These are phyloP conservation scores for Kitagawia praeruptora DNA, from an alignment of 129 eudicot genomes.

Conservation along the genomic window DNA sequence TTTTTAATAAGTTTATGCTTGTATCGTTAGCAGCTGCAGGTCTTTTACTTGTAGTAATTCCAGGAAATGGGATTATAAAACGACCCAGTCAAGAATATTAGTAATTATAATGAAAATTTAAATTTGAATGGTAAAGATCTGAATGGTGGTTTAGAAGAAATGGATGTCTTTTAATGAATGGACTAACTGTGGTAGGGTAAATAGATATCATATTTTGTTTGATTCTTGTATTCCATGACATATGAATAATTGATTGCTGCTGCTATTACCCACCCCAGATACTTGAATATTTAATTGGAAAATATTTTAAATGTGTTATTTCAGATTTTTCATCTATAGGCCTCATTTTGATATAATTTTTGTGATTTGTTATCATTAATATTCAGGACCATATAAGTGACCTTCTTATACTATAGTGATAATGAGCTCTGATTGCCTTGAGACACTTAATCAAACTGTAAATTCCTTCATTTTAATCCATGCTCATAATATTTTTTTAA, in stretches of 20 bases:
- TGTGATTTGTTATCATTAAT: not conserved
- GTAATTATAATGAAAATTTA: not conserved
- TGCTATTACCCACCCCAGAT: not conserved
- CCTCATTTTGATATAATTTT: no score
- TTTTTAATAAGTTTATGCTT: no score
- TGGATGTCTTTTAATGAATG: not conserved
- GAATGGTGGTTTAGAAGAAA: not conserved
- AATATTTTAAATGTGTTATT: not conserved
- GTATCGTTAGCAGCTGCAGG: no score
- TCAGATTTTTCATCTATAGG: not conserved
- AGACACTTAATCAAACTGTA: not conserved
- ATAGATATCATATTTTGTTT: not conserved
- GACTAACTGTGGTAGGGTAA: not conserved
- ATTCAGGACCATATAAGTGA: not conserved
- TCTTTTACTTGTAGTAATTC: not conserved
- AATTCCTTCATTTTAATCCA: not conserved
- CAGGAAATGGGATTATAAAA: not conserved
- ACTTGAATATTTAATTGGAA: no score
- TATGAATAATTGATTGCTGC: not conserved
- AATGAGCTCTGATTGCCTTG: not conserved
- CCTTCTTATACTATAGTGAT: not conserved
- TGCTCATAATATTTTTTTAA: conserved; percentile 7
- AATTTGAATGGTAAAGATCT: not conserved
- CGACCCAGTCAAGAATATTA: not conserved
- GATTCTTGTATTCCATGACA: not conserved